Base-by-base conservation (phyloP, 2,329 filamentous ascomycete species). In the Penicillium sp. region DNA sequence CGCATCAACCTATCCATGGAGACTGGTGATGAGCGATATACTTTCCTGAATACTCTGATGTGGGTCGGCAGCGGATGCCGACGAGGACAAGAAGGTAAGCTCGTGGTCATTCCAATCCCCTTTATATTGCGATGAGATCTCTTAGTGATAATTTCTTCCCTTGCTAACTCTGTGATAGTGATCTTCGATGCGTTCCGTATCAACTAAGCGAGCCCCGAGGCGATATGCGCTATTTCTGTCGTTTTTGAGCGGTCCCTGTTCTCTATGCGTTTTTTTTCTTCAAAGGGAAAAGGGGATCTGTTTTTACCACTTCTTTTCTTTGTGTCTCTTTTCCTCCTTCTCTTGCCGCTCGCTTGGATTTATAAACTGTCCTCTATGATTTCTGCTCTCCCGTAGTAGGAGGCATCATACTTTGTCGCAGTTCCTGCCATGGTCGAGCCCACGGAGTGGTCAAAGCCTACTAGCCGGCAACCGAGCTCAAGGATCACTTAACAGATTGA, bases 21-120 rank as follows among this genome's bases (percentile, higher is more conserved):
- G 54, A 76, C 73, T 13, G 74, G 74, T 11, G 74, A 76, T 51
- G 71, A 75, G 45, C 67, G 74, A 24, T 76, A 76, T 49, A 66
- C 69, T 8, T 75, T 76, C 56, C 55, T 76, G 46, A 76, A 76
- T 53, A 75, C 71, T 8, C 63, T 73, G 27, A 74, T 76, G 69
- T 76, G 74, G 74, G 65, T 76, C 46, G 73, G 71, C 44, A 76
- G 73, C 53, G 73, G 73, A 24, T 74, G 73, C 56, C 67, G 73
- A 47, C 64, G 73, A 45, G 67, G 66, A 35, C 66, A 68, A 46
- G 73, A 76, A 67, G 67, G 73, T 74, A 53, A 56, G 66, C 51
- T 38, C 13, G 9, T 6, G 18, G 7, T 18, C 9, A 8, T 12
- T 34, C 6, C 2, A 4, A 24, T 18, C 18, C 18, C 18, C 34